Evolutionary conservation across 192 early-diverging fungal species (phyloP), one percentile per base, ranked within the genome.

Genomic region (Dimargaris xerosporica): DNA sequence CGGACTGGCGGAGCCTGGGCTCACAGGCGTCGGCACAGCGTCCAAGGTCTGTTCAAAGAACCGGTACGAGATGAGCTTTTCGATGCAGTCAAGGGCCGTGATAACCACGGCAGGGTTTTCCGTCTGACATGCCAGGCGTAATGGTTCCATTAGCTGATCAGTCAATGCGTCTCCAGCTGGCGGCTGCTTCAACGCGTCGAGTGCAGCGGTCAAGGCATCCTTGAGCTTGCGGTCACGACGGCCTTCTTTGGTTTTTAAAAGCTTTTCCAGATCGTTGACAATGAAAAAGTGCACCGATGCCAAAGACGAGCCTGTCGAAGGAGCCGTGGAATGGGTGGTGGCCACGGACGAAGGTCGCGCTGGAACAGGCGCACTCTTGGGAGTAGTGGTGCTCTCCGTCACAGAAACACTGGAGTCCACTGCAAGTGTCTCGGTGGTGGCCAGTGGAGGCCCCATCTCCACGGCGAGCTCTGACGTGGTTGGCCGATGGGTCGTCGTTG

Each of bases 61-160:
- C 50, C 80, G 78, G 64, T 82, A 84, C 13, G 82, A 80, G 23
- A 86, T 79, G 28, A 84, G 79, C 70, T 89, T 89, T 54, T 88
- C 90, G 10, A 93, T 73, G 68, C 89, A 90, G 63, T 93, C 91
- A 44, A 93, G 71, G 0, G 87, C 83, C 21, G 85, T 80, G 5
- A 76, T 80, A 47, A 83, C 75, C 12, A 90, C 71, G 17, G 67
- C 68, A 0, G 79, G 70, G 63, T 74, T 75, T n/a, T 81, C 74
- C 54, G 86, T 79, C 44, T 78, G 77, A 68, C 89, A 90, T 9
- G 86, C 83, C 26, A 87, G 58, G 62, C 84, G 77, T 55, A 93
- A 73, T 19, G 91, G 86, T 34, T 75, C 67, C 41, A 90, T 75
- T 12, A 91, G 75, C 0, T 77, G 50, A 21, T 75, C 67, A 47